Evolutionary conservation across 169 alveolate genomes (phyloP), one percentile per base, ranked within the genome.

Genomic region (Plasmodium cynomolgi): DNA sequence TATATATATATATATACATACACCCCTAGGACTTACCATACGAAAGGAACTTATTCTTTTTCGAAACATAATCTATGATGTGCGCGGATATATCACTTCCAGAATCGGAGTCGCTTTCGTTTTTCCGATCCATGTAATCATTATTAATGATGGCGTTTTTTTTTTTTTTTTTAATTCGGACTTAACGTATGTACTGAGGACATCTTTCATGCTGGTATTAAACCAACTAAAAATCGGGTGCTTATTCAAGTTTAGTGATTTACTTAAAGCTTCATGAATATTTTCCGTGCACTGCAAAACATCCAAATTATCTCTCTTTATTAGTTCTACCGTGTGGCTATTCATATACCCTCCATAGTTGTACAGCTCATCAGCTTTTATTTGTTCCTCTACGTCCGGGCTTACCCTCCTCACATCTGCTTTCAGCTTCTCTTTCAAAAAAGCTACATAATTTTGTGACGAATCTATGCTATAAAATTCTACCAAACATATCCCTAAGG

Each of bases 331-430:
- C 44, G 82, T 90, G 50, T 44, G 47, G 50, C 74, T 33, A 80
- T 90, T 80, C 68, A 90, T 68, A 80, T 90, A 90, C n/a, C 94
- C 94, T 34, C 94, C 94, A 79, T 90, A 80, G 73, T 74, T 90
- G 82, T 90, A 90, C 34, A 90, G 8, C 26, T 90, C 90, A 90
- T 90, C 94, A 13, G 33, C 47, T 90, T 90, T 90, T 33, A 90
- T 90, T 90, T 73, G 94, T 80, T 90, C 94, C 31, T 73, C 94
- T 41, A 90, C 7, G 58, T 62, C 20, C 5, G 6, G 2, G 29
- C 83, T 85, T 58, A 90, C 41, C 72, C 13, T 90, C 23, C 58
- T 80, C 17, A 90, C 94, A 56, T 39, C 90, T 23, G 47, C 94
- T 74, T 80, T 90, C 23, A 90, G 41, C 34, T 90, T 90, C 54